A percentile compares a stretch with the other conserved stretches of the same genome.
These are phyloP conservation scores for Tritrichomonas foetus DNA, from an alignment of 208 protist species.

Conservation along the genomic window DNA sequence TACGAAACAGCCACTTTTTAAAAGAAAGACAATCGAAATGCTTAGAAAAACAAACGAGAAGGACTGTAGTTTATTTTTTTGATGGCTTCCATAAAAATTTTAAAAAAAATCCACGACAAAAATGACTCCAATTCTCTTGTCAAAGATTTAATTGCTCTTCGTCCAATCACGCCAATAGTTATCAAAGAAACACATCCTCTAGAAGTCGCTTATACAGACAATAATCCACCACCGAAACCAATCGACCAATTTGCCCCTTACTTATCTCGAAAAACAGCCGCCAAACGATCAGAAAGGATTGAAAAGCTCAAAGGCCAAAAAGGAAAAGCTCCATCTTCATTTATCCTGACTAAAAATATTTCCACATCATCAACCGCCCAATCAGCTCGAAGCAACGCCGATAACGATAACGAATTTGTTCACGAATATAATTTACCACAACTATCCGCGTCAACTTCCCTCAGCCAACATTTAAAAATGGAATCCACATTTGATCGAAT, in stretches of 20 bases:
- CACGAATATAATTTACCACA: no score
- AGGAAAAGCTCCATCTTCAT: neutral
- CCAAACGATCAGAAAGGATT: neutral
- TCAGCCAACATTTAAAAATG: neutral
- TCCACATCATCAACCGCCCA: neutral
- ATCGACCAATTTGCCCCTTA: constrained; percentile 32
- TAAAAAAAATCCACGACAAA: neutral
- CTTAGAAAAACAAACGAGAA: no score
- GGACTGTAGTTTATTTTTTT: no score
- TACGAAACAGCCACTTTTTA: no score
- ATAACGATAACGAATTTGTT: no score
- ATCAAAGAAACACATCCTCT: neutral
- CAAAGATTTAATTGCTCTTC: neutral
- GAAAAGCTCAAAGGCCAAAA: neutral
- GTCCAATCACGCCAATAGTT: neutral
- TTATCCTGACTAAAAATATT: neutral
- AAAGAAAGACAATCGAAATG: no score
- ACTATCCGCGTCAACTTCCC: no score
- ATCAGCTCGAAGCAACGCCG: neutral
- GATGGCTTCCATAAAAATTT: neutral
- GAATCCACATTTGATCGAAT: constrained; percentile 21
- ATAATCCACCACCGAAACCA: neutral
- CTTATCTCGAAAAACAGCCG: neutral
- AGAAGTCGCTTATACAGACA: neutral
- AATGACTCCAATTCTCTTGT: neutral